Conservation (phyloP, 768 basidiomycete species). For the Gautieria morchelliformis region DNA sequence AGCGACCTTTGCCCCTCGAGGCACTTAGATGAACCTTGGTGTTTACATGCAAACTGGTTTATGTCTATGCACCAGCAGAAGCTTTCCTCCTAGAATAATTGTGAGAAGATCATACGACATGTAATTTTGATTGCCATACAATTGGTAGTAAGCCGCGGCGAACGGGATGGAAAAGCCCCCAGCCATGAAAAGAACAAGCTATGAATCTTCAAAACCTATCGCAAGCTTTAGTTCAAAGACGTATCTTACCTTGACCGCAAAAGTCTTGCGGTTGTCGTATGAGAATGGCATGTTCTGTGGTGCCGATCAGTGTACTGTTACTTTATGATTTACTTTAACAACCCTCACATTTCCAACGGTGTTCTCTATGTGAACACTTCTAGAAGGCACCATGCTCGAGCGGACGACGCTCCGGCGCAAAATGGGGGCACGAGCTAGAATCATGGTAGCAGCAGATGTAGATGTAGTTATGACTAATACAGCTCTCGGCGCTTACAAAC, state of each 20-base stretch:
- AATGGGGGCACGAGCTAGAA: conserved; percentile 1
- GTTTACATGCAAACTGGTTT: background rate
- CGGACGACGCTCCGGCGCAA: conserved; percentile 25
- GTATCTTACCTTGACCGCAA: conserved; percentile 28
- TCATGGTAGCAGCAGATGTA: conserved; percentile 2
- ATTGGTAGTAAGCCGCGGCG: conserved; percentile 46
- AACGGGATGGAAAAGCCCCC: conserved; percentile 63
- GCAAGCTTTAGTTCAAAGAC: background rate
- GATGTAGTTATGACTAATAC: background rate
- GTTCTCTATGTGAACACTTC: conserved; percentile 32
- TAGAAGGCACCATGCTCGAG: conserved; percentile 39
- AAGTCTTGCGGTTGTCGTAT: conserved; percentile 20
- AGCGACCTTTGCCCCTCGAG: too few species aligned
- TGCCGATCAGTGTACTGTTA: conserved; percentile 24
- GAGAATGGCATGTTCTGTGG: conserved; percentile 26
- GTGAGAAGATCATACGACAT: background rate
- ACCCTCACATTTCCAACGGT: conserved; percentile 9
- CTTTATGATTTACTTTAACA: conserved; percentile 34
- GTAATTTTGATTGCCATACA: conserved; percentile 37
- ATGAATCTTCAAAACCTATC: background rate
- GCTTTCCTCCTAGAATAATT: conserved; percentile 33
- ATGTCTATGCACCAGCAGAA: conserved; percentile 17
- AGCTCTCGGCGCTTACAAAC: background rate
- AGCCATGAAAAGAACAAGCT: conserved; percentile 34
- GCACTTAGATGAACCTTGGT: background rate